These are phyloP conservation scores for Arabidopsis suecica DNA, from an alignment of 345 rosid species.

Conservation along the genomic window DNA sequence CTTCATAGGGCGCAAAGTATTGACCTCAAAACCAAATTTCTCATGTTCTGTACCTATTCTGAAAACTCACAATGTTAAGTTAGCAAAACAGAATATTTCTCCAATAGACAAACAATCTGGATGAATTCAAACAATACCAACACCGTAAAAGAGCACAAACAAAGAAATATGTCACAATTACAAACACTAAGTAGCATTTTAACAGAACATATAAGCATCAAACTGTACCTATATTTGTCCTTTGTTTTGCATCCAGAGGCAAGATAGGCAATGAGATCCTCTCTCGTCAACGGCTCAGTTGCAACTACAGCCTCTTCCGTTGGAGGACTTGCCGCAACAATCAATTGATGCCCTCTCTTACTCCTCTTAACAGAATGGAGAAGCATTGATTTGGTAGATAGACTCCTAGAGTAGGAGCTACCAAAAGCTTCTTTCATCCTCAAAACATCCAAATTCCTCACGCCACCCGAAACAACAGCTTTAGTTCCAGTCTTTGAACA, in stretches of 20 bases:
- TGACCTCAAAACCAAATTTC: conserved; percentile 94
- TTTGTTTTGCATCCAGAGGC: conserved; percentile 96
- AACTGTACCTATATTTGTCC: conserved; percentile 85
- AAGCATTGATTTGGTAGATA: conserved; percentile 40
- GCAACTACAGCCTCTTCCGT: conserved; percentile 78
- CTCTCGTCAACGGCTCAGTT: conserved; percentile 83
- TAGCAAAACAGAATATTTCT: conserved; percentile 1
- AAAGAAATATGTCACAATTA: background rate
- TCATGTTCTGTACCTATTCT: conserved; percentile 99
- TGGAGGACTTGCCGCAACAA: conserved; percentile 94
- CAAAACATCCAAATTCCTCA: conserved; percentile 45
- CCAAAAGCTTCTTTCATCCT: conserved; percentile 47
- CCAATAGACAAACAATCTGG: conserved; percentile 3
- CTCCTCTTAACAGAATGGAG: conserved; percentile 39
- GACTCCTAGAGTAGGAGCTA: conserved; percentile 49
- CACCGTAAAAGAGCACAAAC: background rate
- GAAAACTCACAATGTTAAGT: conserved; percentile 45
- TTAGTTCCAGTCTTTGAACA: conserved; percentile 43
- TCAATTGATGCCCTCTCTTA: conserved; percentile 54
- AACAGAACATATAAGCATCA: background rate
- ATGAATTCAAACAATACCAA: background rate
- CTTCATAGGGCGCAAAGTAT: conserved; percentile 81
- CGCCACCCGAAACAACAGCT: conserved; percentile 40
- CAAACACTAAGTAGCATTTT: background rate
- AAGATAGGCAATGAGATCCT: conserved; percentile 88